Evolutionary conservation across 768 basidiomycete genomes (phyloP), one percentile per base, ranked within the genome.

Genomic region (Glaciozyma antarctica): DNA sequence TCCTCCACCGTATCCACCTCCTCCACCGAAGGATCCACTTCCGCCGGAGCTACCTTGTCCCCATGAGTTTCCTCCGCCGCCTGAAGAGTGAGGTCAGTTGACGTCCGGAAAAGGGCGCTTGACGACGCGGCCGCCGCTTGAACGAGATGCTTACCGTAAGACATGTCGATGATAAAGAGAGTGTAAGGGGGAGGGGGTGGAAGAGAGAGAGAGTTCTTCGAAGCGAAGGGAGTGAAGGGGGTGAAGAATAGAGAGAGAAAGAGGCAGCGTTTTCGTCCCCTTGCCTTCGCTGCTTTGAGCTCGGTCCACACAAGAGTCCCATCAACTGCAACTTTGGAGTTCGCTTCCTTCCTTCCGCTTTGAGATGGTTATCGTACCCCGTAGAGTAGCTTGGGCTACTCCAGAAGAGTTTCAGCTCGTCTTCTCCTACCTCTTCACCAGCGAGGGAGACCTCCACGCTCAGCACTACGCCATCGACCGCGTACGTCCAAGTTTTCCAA

Each of bases 381-480:
- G 87, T 59, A 82, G 89, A 41, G 86, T 88, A 0, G 88, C 89
- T 6, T 93, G 90, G 90, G 76, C 83, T 19, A 80, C 81, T 44
- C 75, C 84, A 12, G 71, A 76, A 43, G 90, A 92, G 73, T 78
- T 92, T 8, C 87, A 89, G 62, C 82, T 87, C 69, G 78, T 93
- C 67, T 92, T 83, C 73, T 75, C 80, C 9, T 84, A 86, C 69
- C 83, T 86, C 59, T 79, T 80, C 34, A 83, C 85, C 71, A 58
- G 81, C 30, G 79, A 81, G n/a, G 75, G 84, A 16, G 85, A 83
- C 75, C 66, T 71, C 2, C 77, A 78, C 16, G 86, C 88, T 6
- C 81, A 89, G 28, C 82, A 84, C 70, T 80, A 84, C 72, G 90
- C 87, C 66, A 44, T 73, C 56, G 44, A 62, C 12, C 49, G 72